These are phyloP conservation scores for Puccinia novopanici DNA, from an alignment of 1,284 basidiomycete species.

Conservation along the genomic window DNA sequence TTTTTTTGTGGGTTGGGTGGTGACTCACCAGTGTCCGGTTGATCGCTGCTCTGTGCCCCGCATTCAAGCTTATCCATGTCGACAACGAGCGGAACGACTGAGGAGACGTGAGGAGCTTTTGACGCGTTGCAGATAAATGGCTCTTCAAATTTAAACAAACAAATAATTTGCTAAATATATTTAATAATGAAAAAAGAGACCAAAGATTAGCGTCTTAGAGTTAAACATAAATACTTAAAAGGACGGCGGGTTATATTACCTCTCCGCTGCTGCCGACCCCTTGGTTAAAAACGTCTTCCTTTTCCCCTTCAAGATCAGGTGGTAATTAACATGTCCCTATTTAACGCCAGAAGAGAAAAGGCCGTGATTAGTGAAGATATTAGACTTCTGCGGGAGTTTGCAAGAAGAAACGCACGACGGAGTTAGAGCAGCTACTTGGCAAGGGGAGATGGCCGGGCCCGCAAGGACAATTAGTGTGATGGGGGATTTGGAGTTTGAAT, in stretches of 20 bases:
- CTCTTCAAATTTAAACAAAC: constrained; percentile 15
- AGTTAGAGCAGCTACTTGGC: constrained; percentile 32
- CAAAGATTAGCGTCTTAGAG: background rate
- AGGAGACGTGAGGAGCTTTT: constrained; percentile 3
- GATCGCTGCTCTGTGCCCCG: constrained; percentile 8
- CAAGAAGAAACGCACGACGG: constrained; percentile 9
- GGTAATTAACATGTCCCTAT: constrained; percentile 35
- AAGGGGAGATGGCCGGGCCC: constrained; percentile 34
- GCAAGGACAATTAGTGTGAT: constrained; percentile 11
- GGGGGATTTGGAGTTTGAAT: constrained; percentile 19
- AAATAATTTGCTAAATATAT: constrained; percentile 8
- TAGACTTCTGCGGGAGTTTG: background rate
- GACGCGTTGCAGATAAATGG: background rate
- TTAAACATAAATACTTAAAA: background rate
- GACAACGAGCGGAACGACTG: background rate
- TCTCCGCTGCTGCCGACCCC: background rate
- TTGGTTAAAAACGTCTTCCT: background rate
- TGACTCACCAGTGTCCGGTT: constrained; percentile 5
- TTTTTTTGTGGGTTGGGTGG: background rate
- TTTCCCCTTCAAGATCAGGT: constrained; percentile 21
- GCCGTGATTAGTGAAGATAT: background rate
- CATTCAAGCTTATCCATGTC: constrained; percentile 21
- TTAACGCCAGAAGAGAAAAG: background rate
- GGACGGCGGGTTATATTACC: constrained; percentile 1
- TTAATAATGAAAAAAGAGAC: background rate